Evolutionary conservation across 768 basidiomycete genomes (phyloP), one percentile per base, ranked within the genome.

Genomic region (Pulveroboletus sp.): DNA sequence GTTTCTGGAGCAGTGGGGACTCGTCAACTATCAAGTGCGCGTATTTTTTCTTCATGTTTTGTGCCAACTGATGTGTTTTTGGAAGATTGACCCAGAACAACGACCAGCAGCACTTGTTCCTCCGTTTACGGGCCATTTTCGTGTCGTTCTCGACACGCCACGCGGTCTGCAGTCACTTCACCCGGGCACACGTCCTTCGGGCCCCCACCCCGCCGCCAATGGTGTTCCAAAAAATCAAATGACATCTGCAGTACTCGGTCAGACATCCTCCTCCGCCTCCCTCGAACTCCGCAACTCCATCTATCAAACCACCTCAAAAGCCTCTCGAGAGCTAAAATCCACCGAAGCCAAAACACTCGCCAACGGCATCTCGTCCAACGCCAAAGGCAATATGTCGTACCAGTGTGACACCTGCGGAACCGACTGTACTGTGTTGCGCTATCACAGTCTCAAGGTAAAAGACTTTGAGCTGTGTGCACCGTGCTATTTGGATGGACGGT

Each of bases 101-200:
- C 81, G 94, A 43, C 97, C 97, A 4, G 90, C 97, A 2, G 81
- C 95, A 0, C 80, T 98, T 19, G 93, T 89, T 7, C 97, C 97
- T 19, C 97, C 97, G 21, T 98, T 97, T 70, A 98, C 97, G 2
- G 97, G 97, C 21, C 97, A 99, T 68, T 99, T 95, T 82, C 88
- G 97, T 49, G 91, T 99, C 62, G 84, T 97, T 45, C 83, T 98
- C 56, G 97, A 99, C 64, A 94, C 95, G 0, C 97, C 97, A 27
- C 89, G 93, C 39, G 97, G 97, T 13, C 79, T 99, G 2, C 91
- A 94, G 58, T 97, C 97, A 13, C 79, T 97, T 10, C 97, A 93
- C 66, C 82, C 90, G 3, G 88, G 89, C 3, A 87, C 85, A 9
- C 79, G 81, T 14, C 80, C 80, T 29, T 58, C 73, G 5, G 72